phyloP scores from a whole-genome alignment of 2,329 filamentous ascomycete species.

The Gliomastix tumulicola region DNA sequence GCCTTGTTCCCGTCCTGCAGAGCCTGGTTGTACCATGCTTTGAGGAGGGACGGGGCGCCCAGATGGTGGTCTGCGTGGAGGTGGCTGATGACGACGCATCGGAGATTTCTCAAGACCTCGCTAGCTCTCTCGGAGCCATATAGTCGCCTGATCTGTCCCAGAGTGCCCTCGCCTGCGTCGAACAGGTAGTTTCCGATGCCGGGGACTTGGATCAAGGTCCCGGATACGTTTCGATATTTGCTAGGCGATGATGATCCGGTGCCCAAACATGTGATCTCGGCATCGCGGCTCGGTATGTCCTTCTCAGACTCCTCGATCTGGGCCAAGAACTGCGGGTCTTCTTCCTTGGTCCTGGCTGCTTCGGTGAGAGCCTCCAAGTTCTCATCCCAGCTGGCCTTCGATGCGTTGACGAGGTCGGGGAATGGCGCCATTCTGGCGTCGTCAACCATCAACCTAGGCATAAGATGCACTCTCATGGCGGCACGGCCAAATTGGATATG shows the following conservation, averaged over 20 bases:
- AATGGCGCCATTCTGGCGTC: conserved; percentile 38
- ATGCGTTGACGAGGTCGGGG: conserved; percentile 30
- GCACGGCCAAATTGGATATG: conserved; percentile 30
- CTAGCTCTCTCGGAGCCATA: conserved; percentile 58
- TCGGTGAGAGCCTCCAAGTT: conserved; percentile 39
- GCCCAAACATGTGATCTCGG: conserved; percentile 79
- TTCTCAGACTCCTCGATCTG: conserved; percentile 45
- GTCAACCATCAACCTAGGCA: conserved; percentile 37
- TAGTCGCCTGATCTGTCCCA: conserved; percentile 76
- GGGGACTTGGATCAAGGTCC: conserved; percentile 77
- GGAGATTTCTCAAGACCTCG: conserved; percentile 70
- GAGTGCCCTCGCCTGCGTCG: conserved; percentile 86
- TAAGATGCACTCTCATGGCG: conserved; percentile 37
- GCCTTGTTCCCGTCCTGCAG: conserved; percentile 20
- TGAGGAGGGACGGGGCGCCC: conserved; percentile 73
- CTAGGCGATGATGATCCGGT: conserved; percentile 88
- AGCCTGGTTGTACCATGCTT: conserved; percentile 64
- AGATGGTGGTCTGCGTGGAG: conserved; percentile 95
- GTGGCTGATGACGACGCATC: conserved; percentile 88
- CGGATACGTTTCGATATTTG: conserved; percentile 92
- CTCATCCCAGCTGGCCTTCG: conserved; percentile 14
- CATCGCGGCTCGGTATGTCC: conserved; percentile 66
- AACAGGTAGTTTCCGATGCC: conserved; percentile 83
- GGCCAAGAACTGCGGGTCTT: conserved; percentile 35
- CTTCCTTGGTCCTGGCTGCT: conserved; percentile 32